Conservation (phyloP, 1,284 basidiomycete genomes). For the Leccinum pachyderme region DNA sequence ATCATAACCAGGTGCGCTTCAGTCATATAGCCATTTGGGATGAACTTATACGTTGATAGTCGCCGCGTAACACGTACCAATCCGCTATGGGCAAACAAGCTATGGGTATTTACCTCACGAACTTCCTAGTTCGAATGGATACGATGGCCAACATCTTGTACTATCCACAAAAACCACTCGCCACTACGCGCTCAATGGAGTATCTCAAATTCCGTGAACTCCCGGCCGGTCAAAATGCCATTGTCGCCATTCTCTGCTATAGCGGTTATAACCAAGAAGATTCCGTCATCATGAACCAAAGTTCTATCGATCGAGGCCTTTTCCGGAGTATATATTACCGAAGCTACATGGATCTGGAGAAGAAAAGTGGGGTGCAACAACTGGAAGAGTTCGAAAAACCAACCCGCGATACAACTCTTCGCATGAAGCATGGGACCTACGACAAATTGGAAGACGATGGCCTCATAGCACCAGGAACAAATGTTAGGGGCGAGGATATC, state of each 20-base stretch:
- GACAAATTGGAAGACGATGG: slow-evolving; percentile 98
- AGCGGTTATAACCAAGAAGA: slow-evolving; percentile 99
- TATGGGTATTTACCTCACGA: slow-evolving; percentile 98
- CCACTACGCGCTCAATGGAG: slow-evolving; percentile 98
- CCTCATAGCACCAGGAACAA: slow-evolving; percentile 92
- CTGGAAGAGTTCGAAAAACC: slow-evolving; percentile 98
- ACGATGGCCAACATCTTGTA: slow-evolving; percentile 99
- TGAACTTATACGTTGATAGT: slow-evolving; percentile 47
- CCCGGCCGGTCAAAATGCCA: slow-evolving; percentile 97
- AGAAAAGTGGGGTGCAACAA: slow-evolving; percentile 91
- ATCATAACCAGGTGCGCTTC: slow-evolving; percentile 89
- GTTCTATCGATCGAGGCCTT: slow-evolving; percentile 94
- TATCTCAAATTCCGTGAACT: slow-evolving; percentile 97
- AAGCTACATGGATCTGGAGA: slow-evolving; percentile 97
- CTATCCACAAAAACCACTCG: slow-evolving; percentile 98
- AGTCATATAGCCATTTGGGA: slow-evolving; percentile 2
- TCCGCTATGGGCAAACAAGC: slow-evolving; percentile 99
- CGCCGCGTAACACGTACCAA: slow-evolving; percentile 98
- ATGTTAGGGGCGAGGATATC: slow-evolving; percentile 96
- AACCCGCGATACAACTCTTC: slow-evolving; percentile 86
- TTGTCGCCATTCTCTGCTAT: slow-evolving; percentile 98
- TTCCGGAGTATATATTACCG: slow-evolving; percentile 99
- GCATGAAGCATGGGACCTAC: slow-evolving; percentile 98
- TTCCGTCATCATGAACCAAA: slow-evolving; percentile 99
- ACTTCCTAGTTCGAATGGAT: slow-evolving; percentile 97